Conservation (phyloP, 2,329 filamentous ascomycete genomes). For the Ceratocystis cacaofunesta region DNA sequence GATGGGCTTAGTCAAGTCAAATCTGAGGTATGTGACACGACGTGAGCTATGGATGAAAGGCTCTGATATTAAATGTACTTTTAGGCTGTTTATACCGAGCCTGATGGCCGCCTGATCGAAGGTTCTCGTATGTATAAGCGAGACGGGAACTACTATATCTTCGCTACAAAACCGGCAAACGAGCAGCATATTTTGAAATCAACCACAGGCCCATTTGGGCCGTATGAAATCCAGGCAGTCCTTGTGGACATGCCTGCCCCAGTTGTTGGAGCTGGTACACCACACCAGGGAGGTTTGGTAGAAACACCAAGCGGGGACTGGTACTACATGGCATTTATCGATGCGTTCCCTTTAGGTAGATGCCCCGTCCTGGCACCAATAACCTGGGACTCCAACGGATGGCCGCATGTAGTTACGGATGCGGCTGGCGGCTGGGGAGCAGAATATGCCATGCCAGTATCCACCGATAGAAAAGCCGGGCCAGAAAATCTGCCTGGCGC, state of each 20-base stretch:
- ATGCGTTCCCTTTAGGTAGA: slow-evolving; percentile 38
- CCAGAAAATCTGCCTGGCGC: slow-evolving; percentile 26
- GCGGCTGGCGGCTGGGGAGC: slow-evolving; percentile 31
- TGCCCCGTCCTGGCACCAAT: slow-evolving; percentile 40
- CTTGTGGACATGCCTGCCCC: slow-evolving; percentile 30
- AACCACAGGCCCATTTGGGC: slow-evolving; percentile 33
- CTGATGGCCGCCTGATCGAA: slow-evolving; percentile 21
- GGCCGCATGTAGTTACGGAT: slow-evolving; percentile 29
- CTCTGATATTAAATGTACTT: slow-evolving; percentile 19
- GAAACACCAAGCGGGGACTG: slow-evolving; percentile 36
- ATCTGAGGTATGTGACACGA: slow-evolving; percentile 19
- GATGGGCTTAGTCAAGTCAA: slow-evolving; percentile 26
- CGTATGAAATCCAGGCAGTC: slow-evolving; percentile 34
- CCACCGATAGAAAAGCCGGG: slow-evolving; percentile 18
- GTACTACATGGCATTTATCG: slow-evolving; percentile 42
- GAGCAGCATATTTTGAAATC: slow-evolving; percentile 36
- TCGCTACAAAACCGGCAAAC: slow-evolving; percentile 32
- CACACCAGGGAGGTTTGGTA: slow-evolving; percentile 40
- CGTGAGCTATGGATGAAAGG: slow-evolving; percentile 20
- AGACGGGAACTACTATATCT: slow-evolving; percentile 31
- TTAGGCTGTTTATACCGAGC: slow-evolving; percentile 19
- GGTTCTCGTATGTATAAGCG: slow-evolving; percentile 32
- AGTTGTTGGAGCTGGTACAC: slow-evolving; percentile 26
- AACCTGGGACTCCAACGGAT: slow-evolving; percentile 32
- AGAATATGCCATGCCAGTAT: slow-evolving; percentile 27